Evolutionary conservation across 164 flowering plant species (phyloP).

Genomic region (Liriodendron chinense): DNA sequence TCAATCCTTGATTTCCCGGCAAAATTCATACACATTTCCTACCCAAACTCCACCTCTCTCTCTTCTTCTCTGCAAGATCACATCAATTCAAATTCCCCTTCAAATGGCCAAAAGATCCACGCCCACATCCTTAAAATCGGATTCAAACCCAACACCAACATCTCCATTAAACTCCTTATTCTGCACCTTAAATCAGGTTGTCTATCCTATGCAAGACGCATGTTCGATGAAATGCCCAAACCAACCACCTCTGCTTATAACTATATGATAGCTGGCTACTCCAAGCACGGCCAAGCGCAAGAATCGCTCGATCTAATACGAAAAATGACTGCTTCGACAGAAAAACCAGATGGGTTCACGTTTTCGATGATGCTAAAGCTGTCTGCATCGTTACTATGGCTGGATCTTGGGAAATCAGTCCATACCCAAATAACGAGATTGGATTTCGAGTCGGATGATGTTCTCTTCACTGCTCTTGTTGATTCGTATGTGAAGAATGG

Average conservation of each 20-base stretch:
- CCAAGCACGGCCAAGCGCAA: constrained; percentile 39
- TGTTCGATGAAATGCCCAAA: constrained; percentile 68
- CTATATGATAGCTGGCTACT: constrained; percentile 67
- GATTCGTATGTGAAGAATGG: constrained; percentile 73
- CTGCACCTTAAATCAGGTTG: constrained; percentile 48
- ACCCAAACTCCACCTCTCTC: constrained; percentile 26
- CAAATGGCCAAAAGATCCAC: constrained; percentile 68
- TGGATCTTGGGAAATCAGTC: constrained; percentile 43
- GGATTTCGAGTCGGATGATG: constrained; percentile 52
- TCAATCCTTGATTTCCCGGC: neutral
- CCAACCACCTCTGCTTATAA: constrained; percentile 74
- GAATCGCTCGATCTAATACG: constrained; percentile 48
- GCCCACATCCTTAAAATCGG: constrained; percentile 67
- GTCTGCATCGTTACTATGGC: constrained; percentile 27
- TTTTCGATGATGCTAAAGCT: constrained; percentile 76
- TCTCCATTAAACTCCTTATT: constrained; percentile 74
- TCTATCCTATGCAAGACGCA: constrained; percentile 48
- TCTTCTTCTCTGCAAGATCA: constrained; percentile 60
- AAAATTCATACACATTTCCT: constrained; percentile 6
- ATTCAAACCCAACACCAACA: constrained; percentile 48
- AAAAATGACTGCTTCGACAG: constrained; percentile 30
- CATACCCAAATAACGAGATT: constrained; percentile 65
- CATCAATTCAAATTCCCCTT: constrained; percentile 60
- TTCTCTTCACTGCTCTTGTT: constrained; percentile 63
- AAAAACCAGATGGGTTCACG: constrained; percentile 75